A percentile compares a stretch with the other conserved stretches of the same genome.
Evolutionary conservation across 257 asterid species (phyloP).

Genomic region (Dorcoceras hygrometricum): DNA sequence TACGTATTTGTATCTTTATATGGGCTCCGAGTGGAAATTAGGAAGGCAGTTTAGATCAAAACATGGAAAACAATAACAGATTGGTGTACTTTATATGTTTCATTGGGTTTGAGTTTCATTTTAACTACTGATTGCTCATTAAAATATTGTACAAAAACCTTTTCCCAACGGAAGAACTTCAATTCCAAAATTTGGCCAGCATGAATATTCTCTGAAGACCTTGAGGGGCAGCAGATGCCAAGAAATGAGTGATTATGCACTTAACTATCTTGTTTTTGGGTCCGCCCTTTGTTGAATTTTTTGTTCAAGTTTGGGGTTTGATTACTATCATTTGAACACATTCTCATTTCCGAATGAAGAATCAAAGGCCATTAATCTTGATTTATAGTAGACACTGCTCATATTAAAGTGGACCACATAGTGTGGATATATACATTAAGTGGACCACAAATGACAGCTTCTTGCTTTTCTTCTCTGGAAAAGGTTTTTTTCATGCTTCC

Average conservation of each 20-base stretch:
- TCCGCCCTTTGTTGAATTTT: neutral
- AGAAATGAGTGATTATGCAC: neutral
- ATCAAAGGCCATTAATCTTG: conserved; percentile 9
- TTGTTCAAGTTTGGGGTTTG: conserved; percentile 15
- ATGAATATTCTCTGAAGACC: neutral
- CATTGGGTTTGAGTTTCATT: neutral
- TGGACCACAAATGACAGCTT: conserved; percentile 52
- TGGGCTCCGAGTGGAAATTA: neutral
- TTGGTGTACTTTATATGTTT: neutral
- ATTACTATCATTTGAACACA: neutral
- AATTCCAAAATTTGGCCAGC: neutral
- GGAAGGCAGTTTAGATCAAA: neutral
- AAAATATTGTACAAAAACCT: too few species aligned
- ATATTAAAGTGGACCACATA: conserved; percentile 44
- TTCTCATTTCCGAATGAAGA: neutral
- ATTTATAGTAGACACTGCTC: conserved; percentile 16
- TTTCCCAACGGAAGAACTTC: neutral
- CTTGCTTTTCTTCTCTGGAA: conserved; percentile 27
- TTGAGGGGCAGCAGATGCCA: neutral
- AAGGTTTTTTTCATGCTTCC: conserved; percentile 37
- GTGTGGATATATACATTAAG: conserved; percentile 34
- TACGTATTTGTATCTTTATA: neutral
- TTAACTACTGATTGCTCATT: neutral
- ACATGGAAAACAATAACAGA: neutral
- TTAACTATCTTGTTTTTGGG: neutral